A percentile compares a stretch with the other conserved stretches of the same genome.
Evolutionary conservation across 2,329 filamentous ascomycete genomes (phyloP).

Genomic region (Phaeoacremonium minimum): DNA sequence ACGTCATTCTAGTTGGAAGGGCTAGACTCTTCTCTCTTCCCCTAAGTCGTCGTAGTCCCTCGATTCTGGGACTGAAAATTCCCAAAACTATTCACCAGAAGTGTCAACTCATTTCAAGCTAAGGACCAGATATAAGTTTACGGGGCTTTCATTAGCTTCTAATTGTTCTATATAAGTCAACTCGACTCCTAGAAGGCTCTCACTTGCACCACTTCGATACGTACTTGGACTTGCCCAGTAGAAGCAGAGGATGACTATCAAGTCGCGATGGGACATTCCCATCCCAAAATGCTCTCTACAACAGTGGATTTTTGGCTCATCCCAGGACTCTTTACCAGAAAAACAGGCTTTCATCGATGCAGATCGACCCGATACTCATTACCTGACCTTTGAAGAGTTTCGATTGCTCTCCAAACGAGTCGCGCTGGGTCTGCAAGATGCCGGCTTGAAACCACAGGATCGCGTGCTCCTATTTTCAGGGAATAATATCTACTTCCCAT

Average conservation of each 20-base stretch:
- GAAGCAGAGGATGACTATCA: constrained; percentile 41
- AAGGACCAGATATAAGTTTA: too few relatives aligned
- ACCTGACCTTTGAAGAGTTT: constrained; percentile 59
- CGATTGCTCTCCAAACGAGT: constrained; percentile 69
- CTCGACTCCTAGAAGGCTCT: neutral
- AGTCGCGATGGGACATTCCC: constrained; percentile 38
- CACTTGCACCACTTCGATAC: neutral
- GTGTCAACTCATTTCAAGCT: too few relatives aligned
- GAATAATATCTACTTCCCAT: constrained; percentile 70
- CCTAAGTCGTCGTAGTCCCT: too few relatives aligned
- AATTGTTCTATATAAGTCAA: neutral
- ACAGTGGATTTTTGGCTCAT: constrained; percentile 51
- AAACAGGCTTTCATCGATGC: constrained; percentile 57
- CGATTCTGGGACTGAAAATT: neutral
- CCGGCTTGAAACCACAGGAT: constrained; percentile 63
- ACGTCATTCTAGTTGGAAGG: too few relatives aligned
- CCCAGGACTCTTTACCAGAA: constrained; percentile 35
- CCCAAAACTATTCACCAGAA: too few relatives aligned
- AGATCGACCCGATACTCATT: constrained; percentile 61
- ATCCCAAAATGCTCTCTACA: constrained; percentile 47
- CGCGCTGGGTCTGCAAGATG: constrained; percentile 60
- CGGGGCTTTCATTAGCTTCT: too few relatives aligned
- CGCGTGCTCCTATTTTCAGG: constrained; percentile 69
- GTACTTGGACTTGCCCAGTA: too few relatives aligned
- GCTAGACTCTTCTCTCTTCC: too few relatives aligned